Evolutionary conservation across 2,329 filamentous ascomycete genomes (phyloP).

Genomic region (Penicillium digitatum): DNA sequence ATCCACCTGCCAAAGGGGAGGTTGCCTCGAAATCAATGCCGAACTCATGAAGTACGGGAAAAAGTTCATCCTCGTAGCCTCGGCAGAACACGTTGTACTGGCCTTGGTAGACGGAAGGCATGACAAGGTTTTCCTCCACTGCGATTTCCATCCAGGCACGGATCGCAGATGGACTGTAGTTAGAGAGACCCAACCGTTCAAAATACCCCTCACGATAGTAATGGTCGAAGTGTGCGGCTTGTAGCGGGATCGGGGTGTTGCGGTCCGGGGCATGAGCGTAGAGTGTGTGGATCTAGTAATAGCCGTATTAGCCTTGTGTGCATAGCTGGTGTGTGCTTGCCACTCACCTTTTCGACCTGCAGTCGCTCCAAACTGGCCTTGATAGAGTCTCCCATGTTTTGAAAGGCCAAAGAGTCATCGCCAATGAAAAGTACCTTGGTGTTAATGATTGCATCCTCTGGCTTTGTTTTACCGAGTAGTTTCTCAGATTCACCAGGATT

Average conservation of each 20-base stretch:
- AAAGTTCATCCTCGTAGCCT: slow-evolving; percentile 4
- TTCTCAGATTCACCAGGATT: slow-evolving; percentile 1
- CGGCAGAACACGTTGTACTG: slow-evolving; percentile 5
- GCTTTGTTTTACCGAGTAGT: background rate
- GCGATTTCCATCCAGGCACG: slow-evolving; percentile 1
- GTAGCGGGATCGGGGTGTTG: background rate
- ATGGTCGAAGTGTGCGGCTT: slow-evolving; percentile 2
- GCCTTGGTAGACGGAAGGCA: slow-evolving; percentile 1
- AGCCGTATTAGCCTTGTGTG: background rate
- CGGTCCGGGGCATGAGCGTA: slow-evolving; percentile 5
- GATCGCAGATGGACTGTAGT: slow-evolving; percentile 1
- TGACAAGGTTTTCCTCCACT: background rate
- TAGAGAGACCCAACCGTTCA: background rate
- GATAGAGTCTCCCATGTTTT: slow-evolving; percentile 1
- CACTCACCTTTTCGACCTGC: background rate
- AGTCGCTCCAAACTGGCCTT: background rate
- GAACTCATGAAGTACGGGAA: background rate
- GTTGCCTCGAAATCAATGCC: slow-evolving; percentile 1
- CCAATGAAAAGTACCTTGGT: slow-evolving; percentile 1
- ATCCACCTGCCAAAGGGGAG: slow-evolving; percentile 2
- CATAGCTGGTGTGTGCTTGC: accelerated
- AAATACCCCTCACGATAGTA: background rate
- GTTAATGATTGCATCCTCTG: background rate
- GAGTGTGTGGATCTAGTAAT: slow-evolving; percentile 1
- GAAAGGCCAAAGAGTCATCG: background rate